Base-by-base conservation (phyloP, 768 basidiomycete species). In the Rhodotorula toruloides region DNA sequence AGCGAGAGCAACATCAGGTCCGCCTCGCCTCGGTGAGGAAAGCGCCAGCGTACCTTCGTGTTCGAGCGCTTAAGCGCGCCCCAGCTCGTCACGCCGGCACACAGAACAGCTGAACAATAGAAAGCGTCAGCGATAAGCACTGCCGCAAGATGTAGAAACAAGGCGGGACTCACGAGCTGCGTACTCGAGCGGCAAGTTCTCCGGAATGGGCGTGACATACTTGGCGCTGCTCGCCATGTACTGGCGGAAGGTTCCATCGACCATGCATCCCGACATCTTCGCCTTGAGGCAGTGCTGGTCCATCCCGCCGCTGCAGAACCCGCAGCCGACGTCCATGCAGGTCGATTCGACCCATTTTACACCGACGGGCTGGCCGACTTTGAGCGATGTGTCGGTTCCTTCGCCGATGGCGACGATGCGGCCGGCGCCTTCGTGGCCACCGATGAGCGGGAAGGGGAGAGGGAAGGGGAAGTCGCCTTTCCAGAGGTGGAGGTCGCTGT, bases 351-450 rank as follows among this genome's bases (percentile, higher is more conserved):
- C 17, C 50, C 50, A 52, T 22, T 52, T 52, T 31, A 52, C 16
- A 4, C 50, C 50, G 50, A 52, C 50, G 4, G 50, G 32, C 11
- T 52, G 29, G 32, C 50, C 50, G 21, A 52, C 32, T 5, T n/a
- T 34, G 50, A 52, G 50, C 32, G 31, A 6, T 5, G 50, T 34
- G 29, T 52, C 29, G 50, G 50, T 52, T 4, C 50, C 50, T 4
- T 29, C 32, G 32, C 84, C 90, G 73, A 92, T 88, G 39, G 89
- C 90, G 47, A 91, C 86, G 63, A 94, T 78, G 49, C 81, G 79
- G 22, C 91, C 90, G 19, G 40, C 39, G 71, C 90, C 90, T 78
- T 91, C 88, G 75, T 92, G 90, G 0, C 91, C 89, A 22, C 88
- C 88, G 62, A 90, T 83, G 47, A 54, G 34, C 8, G 54, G 53